A percentile compares a stretch with the other conserved stretches of the same genome.
phyloP scores from a whole-genome alignment of 2,329 filamentous ascomycete genomes.

The Stemphylium vesicarium region DNA sequence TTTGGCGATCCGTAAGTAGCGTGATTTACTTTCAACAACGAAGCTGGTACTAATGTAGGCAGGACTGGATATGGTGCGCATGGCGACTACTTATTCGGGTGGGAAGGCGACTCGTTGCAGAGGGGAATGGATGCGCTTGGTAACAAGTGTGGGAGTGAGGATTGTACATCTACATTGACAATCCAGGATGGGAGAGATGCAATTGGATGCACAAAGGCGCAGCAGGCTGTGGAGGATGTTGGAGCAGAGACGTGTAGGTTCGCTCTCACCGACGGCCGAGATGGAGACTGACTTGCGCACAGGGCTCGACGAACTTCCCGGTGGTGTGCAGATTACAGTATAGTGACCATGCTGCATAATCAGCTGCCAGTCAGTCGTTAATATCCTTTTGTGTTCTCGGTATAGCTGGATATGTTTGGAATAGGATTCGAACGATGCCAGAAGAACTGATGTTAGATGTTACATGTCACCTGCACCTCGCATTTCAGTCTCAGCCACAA shows the following conservation, averaged over 20 bases:
- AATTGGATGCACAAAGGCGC: slow-evolving; percentile 36
- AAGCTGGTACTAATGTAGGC: slow-evolving; percentile 1
- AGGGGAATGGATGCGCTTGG: slow-evolving; percentile 37
- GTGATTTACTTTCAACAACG: neutral
- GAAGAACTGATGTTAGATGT: too few relatives aligned
- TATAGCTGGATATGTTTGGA: neutral
- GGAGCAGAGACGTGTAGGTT: slow-evolving; percentile 5
- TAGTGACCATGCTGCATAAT: neutral
- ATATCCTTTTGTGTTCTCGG: too few relatives aligned
- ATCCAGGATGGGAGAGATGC: slow-evolving; percentile 38
- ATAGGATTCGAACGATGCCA: neutral
- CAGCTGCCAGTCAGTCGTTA: neutral
- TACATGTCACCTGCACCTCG: neutral
- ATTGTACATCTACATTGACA: slow-evolving; percentile 33
- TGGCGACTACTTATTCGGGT: slow-evolving; percentile 36
- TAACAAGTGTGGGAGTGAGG: slow-evolving; percentile 25
- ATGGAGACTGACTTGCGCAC: neutral
- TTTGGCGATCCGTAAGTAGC: slow-evolving; percentile 41
- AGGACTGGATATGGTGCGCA: slow-evolving; percentile 39
- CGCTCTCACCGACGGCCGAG: neutral
- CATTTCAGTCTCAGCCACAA: neutral
- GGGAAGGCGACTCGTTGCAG: slow-evolving; percentile 40
- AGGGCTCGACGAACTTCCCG: slow-evolving; percentile 30
- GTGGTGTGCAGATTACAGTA: slow-evolving; percentile 25
- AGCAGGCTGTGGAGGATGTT: slow-evolving; percentile 38